Base-by-base conservation (phyloP, 148 eudicot genomes). In the Rhododendron vialii region DNA sequence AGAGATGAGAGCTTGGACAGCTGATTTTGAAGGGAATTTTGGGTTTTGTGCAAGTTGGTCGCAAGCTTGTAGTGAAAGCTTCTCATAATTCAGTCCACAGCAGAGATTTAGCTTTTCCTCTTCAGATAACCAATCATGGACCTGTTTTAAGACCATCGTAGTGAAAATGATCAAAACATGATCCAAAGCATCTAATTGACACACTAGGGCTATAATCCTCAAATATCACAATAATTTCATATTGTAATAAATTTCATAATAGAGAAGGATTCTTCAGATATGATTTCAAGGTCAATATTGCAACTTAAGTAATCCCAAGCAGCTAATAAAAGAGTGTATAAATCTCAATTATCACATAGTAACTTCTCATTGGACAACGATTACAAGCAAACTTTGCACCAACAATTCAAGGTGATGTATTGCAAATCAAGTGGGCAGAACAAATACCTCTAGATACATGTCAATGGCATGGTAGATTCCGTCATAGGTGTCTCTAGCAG, bases 371-470 rank as follows among this genome's bases (percentile, higher is more conserved):
- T 36, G 51, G 13, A 67, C 0, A 80, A 3, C 33, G 69, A 59
- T 77, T 45, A 41, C 30, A 50, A 17, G 26, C 10, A 61, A 45
- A 63, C 43, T 14, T 45, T 69, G 12, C 33, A 33, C 33, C 26
- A 33, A 67, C 71, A 82, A 15, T 75, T 82, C 47, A 75, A 36
- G 71, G 17, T 30, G 28, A 82, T 43, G 18, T 1, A 14, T 15
- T 57, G 7, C 74, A 51, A 45, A 82, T 11, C 22, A 78, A 61
- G 33, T 10, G 30, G 76, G 38, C 3, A 36, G 18, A 22, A 81
- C 80, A 13, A 80, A 11, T 93, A 95, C 99, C 99, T 94, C 92
- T 4, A 96, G 87, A 85, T 91, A 96, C 88, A 93, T 92, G 89
- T 95, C 92, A 35, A 94, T 89, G 35, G 98, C 95, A 75, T 82